Base-by-base conservation (phyloP, 768 basidiomycete genomes). In the Lactarius sanguifluus region DNA sequence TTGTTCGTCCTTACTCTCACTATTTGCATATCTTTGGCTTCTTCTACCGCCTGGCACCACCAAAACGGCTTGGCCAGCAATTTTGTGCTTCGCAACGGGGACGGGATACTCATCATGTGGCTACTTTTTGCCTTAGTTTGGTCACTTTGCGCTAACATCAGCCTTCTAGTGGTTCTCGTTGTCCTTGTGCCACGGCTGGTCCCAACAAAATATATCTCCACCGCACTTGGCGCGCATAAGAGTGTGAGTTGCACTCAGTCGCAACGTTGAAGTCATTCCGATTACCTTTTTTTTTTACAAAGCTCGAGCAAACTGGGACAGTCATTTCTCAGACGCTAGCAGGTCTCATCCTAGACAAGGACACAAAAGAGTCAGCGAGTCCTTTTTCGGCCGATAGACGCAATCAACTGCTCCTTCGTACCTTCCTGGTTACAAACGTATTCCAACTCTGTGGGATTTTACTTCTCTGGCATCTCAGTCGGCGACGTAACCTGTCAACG, bases 141-240 rank as follows among this genome's bases (percentile, higher is more conserved):
- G 13, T 52, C 5, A 54, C 69, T 57, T 36, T 40, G 18, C 13
- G 2, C 10, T 34, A 20, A 20, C 23, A 32, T 67, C 32, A 43
- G 13, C 45, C 18, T 36, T 43, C 2, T 69, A 91, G 90, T 92
- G 34, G 77, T 92, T 12, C 79, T 92, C 13, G 91, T 89, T 9
- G 80, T 92, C 18, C 79, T 92, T 40, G 91, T 92, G 0, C 90
- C 91, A 0, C 83, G 81, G 60, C 83, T 92, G 34, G 89, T 92
- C 0, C 82, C 85, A 8, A 69, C 82, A 23, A 88, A 88, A 73
- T 92, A 88, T 74, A 85, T 92, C 55, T 88, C 89, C 2, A 92
- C 91, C 1, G 89, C 89, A 5, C 79, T 92, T 0, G 91, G 90
- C 1, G 85, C 86, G 8, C 90, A 92, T 73, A 92, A 92, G 74